Conservation (phyloP, 2,329 filamentous ascomycete species). For the Botrytis fabae region DNA sequence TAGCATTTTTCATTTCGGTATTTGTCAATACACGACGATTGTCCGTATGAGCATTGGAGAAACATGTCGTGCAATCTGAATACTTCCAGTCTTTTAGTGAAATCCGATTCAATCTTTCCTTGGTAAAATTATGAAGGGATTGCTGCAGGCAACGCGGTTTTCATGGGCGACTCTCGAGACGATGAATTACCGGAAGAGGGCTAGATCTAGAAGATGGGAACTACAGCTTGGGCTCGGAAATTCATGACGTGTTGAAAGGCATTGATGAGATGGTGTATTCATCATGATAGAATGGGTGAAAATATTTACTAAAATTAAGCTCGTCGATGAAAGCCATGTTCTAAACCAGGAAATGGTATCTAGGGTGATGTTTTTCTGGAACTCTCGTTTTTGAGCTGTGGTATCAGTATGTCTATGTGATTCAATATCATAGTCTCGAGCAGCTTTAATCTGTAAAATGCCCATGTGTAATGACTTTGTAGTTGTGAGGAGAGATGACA, state of each 20-base stretch:
- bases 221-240: too few species aligned
- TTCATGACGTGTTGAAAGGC: too few species aligned
- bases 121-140: not conserved
- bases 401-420: not conserved
- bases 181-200: too few species aligned
- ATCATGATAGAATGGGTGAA: not conserved
- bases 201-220: too few species aligned
- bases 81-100: not conserved
- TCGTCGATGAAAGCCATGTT: not conserved
- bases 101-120: not conserved
- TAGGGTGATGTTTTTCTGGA: not conserved
- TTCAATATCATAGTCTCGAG: not conserved
- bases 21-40: not conserved
- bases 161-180: not conserved
- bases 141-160: not conserved
- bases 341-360: not conserved
- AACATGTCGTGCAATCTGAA: not conserved
- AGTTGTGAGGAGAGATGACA: not conserved
- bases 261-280: not conserved
- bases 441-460: not conserved
- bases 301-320: conserved; percentile 2
- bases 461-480: not conserved
- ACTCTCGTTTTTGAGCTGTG: not conserved
- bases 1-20: not conserved
- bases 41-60: not conserved